Evolutionary conservation across 2,329 filamentous ascomycete species (phyloP), one percentile per base, ranked within the genome.

Genomic region (Dactylellina haptotyla): DNA sequence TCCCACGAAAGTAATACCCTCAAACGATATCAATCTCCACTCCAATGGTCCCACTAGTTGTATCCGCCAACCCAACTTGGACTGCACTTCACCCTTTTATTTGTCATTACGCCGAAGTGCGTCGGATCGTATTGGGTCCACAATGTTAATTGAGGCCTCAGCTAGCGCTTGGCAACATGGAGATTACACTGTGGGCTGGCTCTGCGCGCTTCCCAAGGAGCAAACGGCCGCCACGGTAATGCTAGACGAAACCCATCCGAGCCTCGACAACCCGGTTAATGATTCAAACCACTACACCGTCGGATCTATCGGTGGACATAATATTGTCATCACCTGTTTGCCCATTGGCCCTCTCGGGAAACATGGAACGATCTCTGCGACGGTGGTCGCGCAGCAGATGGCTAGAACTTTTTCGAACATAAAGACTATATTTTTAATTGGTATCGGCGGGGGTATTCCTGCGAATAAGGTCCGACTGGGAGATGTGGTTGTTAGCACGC

Each of bases 381-480:
- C 37, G n/a, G 37, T 46, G 2, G 56, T 59, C 2, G 41, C 23
- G 8, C 26, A 5, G 6, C 34, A 59, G 16, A 43, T 59, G 37
- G 9, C 28, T 3, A 28, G 6, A 14, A 45, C 56, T 18, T 59
- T 25, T 34, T 9, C 56, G 4, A 9, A 23, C 16, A 46, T 59
- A 2, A 59, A 16, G 34, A 41, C 46, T 25, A 26, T 18, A 4
- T 26, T 59, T 4, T 26, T 59, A 23, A 37, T 59, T 26, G 56
- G 56, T 4, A 46, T 59, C 20, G 56, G 56, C 4, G 56, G 56
- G 14, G 56, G 56, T 18, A 37, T 23, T 20, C 56, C 56, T 9
- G 14, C n/a, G n/a, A n/a, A n/a, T n/a, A n/a, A n/a, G n/a, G 75
- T 80, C 9, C 75, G 78, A 1, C 75, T 79, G 0, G 79, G 51